Base-by-base conservation (phyloP, 2,329 filamentous ascomycete genomes). In the Diaporthe australafricana region DNA sequence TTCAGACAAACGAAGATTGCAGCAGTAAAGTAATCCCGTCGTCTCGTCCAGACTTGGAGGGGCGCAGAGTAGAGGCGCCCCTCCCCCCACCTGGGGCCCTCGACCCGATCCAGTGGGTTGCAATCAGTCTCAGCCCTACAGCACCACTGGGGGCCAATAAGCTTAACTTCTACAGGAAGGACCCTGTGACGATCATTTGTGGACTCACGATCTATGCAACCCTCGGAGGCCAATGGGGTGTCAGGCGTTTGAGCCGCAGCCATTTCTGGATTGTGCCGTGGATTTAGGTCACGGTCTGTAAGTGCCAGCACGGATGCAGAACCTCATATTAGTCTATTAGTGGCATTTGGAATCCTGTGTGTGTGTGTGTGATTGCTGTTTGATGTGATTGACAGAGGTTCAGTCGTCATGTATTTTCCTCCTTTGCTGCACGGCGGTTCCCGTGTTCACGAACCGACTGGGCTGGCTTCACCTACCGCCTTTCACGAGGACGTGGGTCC, bases 91-190 rank as follows among this genome's bases (percentile, higher is more conserved):
- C n/a, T n/a, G n/a, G n/a, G n/a, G n/a, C n/a, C 6, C 27, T 14
- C 25, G 32, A 7, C 8, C 42, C 25, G n/a, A 32, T 35, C 17
- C 40, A 22, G 30, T 30, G 56, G 60, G 60, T 65, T 38, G 60
- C 60, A 65, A 48, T 30, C 20, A 16, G 30, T 27, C 60, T 65
- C 60, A 65, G 60, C 60, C 60, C 45, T 65, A 65, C 60, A 22
- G 57, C 27, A 17, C 27, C 57, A n/a, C 42, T 35, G 40, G 57
- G 57, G 40, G 57, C 25, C 57, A 12, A 12, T 30, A 63, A 35
- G 60, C 42, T 38, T 63, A 35, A 63, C 60, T 65, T 30, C 7
- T 27, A 50, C 17, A 9, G 60, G 60, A 65, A 50, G 60, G 60
- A 20, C 60, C 45, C 42, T 35, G 60, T 6, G 60, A 30, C 45